A percentile compares a stretch with the other conserved stretches of the same genome.
Evolutionary conservation across 306 rosid species (phyloP).

Genomic region (Arachis hypogaea): DNA sequence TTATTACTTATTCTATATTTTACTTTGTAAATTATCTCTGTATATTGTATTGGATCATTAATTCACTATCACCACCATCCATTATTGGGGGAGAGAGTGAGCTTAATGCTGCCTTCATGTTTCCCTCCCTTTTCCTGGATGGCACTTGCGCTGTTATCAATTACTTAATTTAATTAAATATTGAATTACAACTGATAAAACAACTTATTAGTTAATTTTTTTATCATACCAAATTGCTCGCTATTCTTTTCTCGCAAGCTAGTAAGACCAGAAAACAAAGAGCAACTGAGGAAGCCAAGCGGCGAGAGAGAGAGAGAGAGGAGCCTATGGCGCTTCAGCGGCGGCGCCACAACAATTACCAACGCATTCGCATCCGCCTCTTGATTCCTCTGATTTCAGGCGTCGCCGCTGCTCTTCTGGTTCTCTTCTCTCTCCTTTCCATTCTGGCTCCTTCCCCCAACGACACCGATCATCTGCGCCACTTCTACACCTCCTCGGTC

Average conservation of each 20-base stretch:
- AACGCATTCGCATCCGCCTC: slow-evolving; percentile 63
- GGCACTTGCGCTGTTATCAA: background rate
- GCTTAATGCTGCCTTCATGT: slow-evolving; percentile 2
- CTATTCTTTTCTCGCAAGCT: background rate
- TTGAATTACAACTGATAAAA: background rate
- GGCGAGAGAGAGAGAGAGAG: too few species aligned
- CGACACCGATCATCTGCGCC: slow-evolving; percentile 57
- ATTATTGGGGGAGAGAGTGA: background rate
- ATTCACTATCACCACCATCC: background rate
- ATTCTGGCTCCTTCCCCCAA: slow-evolving; percentile 81
- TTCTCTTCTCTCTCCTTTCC: slow-evolving; percentile 79
- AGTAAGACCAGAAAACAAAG: background rate
- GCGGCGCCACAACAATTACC: slow-evolving; percentile 80
- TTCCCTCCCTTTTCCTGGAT: background rate
- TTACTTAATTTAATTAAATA: background rate
- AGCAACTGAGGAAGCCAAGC: background rate
- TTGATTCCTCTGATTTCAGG: slow-evolving; percentile 69
- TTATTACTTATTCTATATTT: background rate
- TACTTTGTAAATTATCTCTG: background rate
- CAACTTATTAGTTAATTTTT: background rate
- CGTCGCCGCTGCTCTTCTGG: slow-evolving; percentile 63
- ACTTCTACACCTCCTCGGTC: slow-evolving; percentile 30
- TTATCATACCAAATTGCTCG: background rate
- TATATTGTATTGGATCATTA: background rate
- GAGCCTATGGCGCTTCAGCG: slow-evolving; percentile 68